These are phyloP conservation scores for Lactarius trivialis DNA, from an alignment of 768 basidiomycete genomes.

Conservation along the genomic window DNA sequence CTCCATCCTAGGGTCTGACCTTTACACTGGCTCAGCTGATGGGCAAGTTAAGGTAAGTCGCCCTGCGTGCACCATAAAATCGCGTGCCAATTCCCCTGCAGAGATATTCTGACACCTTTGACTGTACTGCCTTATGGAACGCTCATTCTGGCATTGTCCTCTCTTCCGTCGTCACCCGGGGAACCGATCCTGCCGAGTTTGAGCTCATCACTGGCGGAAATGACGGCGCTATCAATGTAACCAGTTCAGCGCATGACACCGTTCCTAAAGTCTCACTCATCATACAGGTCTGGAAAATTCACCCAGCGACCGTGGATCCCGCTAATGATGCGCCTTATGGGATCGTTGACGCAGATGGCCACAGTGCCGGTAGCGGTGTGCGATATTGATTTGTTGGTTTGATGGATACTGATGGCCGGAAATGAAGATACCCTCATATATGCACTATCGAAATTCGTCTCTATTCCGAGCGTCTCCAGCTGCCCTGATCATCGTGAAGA, in stretches of 20 bases:
- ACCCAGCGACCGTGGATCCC: slow-evolving; percentile 12
- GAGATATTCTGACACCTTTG: slow-evolving; percentile 81
- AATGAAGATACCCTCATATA: slow-evolving; percentile 62
- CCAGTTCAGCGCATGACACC: slow-evolving; percentile 2
- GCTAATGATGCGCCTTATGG: slow-evolving; percentile 3
- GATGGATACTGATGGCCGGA: background rate
- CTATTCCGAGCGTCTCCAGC: slow-evolving; percentile 81
- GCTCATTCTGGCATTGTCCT: slow-evolving; percentile 80
- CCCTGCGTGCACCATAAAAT: background rate
- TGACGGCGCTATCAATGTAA: slow-evolving; percentile 78
- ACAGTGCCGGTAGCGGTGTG: slow-evolving; percentile 12
- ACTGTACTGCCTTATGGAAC: slow-evolving; percentile 76
- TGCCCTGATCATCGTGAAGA: slow-evolving; percentile 64
- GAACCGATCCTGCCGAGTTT: slow-evolving; percentile 30
- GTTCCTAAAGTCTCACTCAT: background rate
- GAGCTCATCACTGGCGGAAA: slow-evolving; percentile 73
- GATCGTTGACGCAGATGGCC: slow-evolving; percentile 9
- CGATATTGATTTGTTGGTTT: background rate
- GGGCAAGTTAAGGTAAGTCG: slow-evolving; percentile 58
- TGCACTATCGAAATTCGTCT: slow-evolving; percentile 78
- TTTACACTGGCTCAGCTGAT: slow-evolving; percentile 47
- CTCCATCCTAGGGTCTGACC: slow-evolving; percentile 52
- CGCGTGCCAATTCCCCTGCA: slow-evolving; percentile 28
- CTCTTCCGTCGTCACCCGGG: slow-evolving; percentile 57
- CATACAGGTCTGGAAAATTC: slow-evolving; percentile 36